Evolutionary conservation across 2,329 filamentous ascomycete species (phyloP).

Genomic region (Clarireedia hainanense): DNA sequence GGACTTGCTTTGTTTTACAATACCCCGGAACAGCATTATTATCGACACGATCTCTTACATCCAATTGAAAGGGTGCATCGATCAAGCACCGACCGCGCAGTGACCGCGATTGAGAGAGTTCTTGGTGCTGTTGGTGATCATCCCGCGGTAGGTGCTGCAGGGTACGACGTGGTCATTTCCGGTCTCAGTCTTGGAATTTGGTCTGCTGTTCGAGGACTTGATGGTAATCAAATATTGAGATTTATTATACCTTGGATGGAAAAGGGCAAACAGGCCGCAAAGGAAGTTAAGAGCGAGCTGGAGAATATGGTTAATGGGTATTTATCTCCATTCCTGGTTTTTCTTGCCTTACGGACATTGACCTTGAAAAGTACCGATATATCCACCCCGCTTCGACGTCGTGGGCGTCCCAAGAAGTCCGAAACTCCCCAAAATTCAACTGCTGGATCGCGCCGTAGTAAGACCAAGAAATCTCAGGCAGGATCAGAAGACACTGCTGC

Average conservation of each 20-base stretch:
- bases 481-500: constrained; percentile 32
- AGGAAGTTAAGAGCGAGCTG: not conserved
- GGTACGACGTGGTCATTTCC: constrained; percentile 51
- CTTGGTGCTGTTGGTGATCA: constrained; percentile 46
- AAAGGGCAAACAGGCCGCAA: not conserved
- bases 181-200: constrained; percentile 46
- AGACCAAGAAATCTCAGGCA: not conserved
- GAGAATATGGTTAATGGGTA: not conserved
- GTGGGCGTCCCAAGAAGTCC: constrained; percentile 5
- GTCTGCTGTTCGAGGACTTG: constrained; percentile 46
- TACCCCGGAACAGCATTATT: constrained; percentile 38
- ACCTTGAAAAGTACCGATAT: not conserved
- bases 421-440: not conserved
- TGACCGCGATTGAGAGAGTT: constrained; percentile 38
- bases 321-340: not conserved
- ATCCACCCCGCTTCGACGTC: constrained; percentile 7
- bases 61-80: constrained; percentile 39
- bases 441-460: not conserved
- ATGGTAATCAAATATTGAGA: constrained; percentile 41
- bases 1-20: constrained; percentile 38
- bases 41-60: constrained; percentile 40
- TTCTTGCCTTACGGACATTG: not conserved
- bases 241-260: constrained; percentile 30
- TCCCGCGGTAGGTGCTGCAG: constrained; percentile 48
- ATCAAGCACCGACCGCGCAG: constrained; percentile 37